Evolutionary conservation across 2,329 filamentous ascomycete genomes (phyloP), one percentile per base, ranked within the genome.

Genomic region (Xylariomycetidae sp.): DNA sequence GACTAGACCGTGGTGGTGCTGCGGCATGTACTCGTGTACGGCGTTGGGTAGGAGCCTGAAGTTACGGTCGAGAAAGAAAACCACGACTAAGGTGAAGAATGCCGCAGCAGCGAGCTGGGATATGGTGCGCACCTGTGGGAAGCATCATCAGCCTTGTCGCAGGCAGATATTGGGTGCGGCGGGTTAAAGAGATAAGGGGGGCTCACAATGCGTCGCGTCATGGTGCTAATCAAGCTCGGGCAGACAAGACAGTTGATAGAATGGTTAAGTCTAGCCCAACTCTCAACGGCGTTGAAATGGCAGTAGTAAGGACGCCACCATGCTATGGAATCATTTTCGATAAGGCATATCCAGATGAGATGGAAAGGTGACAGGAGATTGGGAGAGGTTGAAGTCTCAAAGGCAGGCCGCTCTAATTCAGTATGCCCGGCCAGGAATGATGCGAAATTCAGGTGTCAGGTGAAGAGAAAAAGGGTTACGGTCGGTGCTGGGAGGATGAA

Each of bases 21-120:
- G 77, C 16, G 89, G 89, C 52, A 94, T 79, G 60, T 90, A 86
- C 58, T 80, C 84, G 69, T 96, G 89, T 48, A 96, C 83, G 40
- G 83, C 77, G 51, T 81, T 80, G 26, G 89, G 89, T 22, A 96
- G 78, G 39, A 96, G 84, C 48, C 85, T 77, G 67, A 92, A 94
- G 57, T 84, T 86, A 54, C 82, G 85, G 64, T 96, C 89, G 67
- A 95, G 80, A 59, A 94, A 74, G 60, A 90, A 80, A 46, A 88
- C 63, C 51, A 90, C 63, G 50, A 89, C 56, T 47, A 90, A 68
- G 47, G 83, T 76, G 53, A 88, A 67, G 46, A 75, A 57, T 36
- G 77, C 69, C 37, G 88, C 70, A 37, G 78, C 69, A 44, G 74
- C 69, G 54, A 92, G 77, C 72, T 96, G 87, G 56, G 84, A 69